phyloP scores from a whole-genome alignment of 768 basidiomycete genomes.

The Pleurotus platypus region DNA sequence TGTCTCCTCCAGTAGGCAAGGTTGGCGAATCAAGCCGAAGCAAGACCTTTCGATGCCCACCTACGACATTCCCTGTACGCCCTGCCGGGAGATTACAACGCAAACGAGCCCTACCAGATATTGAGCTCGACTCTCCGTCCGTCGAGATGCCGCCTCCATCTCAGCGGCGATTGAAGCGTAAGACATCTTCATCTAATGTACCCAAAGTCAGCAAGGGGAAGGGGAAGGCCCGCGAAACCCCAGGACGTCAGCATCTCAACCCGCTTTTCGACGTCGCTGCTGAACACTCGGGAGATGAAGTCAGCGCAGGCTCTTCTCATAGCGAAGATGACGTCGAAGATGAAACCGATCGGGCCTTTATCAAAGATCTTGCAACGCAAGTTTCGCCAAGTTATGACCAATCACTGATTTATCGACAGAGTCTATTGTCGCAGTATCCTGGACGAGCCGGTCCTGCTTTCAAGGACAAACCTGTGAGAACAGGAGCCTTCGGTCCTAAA shows the following conservation, averaged over 20 bases:
- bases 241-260: conserved; percentile 21
- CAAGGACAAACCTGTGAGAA: conserved; percentile 42
- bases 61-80: conserved; percentile 44
- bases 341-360: conserved; percentile 67
- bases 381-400: conserved; percentile 73
- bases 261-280: conserved; percentile 67
- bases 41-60: conserved; percentile 20
- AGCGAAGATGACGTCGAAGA: conserved; percentile 54
- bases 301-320: conserved; percentile 57
- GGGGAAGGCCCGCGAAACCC: conserved; percentile 9
- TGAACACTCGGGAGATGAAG: conserved; percentile 77
- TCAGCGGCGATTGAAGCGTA: conserved; percentile 33
- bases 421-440: conserved; percentile 69
- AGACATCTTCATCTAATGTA: conserved; percentile 23
- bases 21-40: too few species aligned
- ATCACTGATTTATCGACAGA: conserved; percentile 60
- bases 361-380: conserved; percentile 66
- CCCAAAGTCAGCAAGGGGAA: conserved; percentile 13
- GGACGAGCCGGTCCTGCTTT: conserved; percentile 48
- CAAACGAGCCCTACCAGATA: conserved; percentile 16
- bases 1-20: too few species aligned
- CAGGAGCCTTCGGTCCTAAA: conserved; percentile 38
- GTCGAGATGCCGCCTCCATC: conserved; percentile 28
- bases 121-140: conserved; percentile 26
- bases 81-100: conserved; percentile 26